Evolutionary conservation across 2,329 filamentous ascomycete species (phyloP).

Genomic region (Fusarium goolgardi): DNA sequence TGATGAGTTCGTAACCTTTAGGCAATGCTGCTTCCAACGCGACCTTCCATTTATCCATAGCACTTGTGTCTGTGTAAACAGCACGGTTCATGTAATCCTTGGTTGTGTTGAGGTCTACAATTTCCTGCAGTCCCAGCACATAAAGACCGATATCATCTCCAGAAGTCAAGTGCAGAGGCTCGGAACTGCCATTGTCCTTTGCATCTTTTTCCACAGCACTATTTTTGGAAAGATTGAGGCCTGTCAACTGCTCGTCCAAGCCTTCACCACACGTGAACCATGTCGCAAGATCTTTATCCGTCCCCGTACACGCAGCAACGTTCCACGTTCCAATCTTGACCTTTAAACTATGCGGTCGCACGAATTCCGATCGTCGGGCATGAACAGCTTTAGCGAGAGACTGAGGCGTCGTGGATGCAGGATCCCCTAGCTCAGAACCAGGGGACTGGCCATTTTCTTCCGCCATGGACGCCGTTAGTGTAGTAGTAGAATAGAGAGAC

Average conservation of each 20-base stretch:
- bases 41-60: conserved; percentile 82
- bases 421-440: conserved; percentile 58
- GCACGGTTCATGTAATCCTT: conserved; percentile 77
- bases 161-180: conserved; percentile 61
- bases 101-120: conserved; percentile 85
- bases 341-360: conserved; percentile 76
- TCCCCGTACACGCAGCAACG: conserved; percentile 84
- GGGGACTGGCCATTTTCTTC: conserved; percentile 51
- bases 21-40: conserved; percentile 81
- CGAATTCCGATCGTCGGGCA: conserved; percentile 82
- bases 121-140: conserved; percentile 89
- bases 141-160: conserved; percentile 86
- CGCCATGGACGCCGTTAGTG: conserved; percentile 45
- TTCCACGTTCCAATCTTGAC: conserved; percentile 98
- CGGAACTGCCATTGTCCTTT: conserved; percentile 49
- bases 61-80: conserved; percentile 77
- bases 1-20: conserved; percentile 78
- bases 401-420: conserved; percentile 59
- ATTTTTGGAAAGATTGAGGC: conserved; percentile 60
- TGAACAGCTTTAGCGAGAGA: conserved; percentile 75
- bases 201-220: conserved; percentile 50
- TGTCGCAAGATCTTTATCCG: conserved; percentile 84
- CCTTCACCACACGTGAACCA: conserved; percentile 90
- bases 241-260: conserved; percentile 71
- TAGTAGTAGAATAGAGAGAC: conserved; percentile 26